A percentile compares a stretch with the other conserved stretches of the same genome.
These are phyloP conservation scores for Zygosaccharomyces sapae DNA, from an alignment of 1,139 yeast genomes.

Conservation along the genomic window DNA sequence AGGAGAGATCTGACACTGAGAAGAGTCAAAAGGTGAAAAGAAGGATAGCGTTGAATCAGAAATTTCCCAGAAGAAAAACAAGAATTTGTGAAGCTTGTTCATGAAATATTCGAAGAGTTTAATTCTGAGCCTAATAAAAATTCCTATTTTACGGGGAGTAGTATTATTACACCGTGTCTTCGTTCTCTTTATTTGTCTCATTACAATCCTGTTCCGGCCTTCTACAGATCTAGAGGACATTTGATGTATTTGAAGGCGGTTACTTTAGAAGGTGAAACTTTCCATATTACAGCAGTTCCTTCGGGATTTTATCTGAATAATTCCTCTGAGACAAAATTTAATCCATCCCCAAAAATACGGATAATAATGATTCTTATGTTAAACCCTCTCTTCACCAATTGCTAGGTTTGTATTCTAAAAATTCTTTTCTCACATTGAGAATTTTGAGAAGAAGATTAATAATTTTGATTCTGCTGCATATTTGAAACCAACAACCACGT, in stretches of 20 bases:
- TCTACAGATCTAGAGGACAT: constrained; percentile 64
- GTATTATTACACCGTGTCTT: constrained; percentile 37
- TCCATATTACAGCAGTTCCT: constrained; percentile 71
- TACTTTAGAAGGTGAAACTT: constrained; percentile 76
- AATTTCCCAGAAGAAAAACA: constrained; percentile 37
- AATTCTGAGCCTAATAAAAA: constrained; percentile 21
- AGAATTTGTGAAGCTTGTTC: constrained; percentile 28
- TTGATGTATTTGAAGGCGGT: constrained; percentile 68
- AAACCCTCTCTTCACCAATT: constrained; percentile 38
- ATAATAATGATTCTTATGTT: constrained; percentile 17
- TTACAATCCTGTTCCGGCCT: constrained; percentile 83
- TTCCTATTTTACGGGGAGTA: constrained; percentile 27
- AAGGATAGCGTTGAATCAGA: constrained; percentile 20
- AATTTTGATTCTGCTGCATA: constrained; percentile 52
- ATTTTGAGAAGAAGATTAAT: constrained; percentile 42
- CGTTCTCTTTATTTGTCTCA: constrained; percentile 63
- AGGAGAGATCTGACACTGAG: constrained; percentile 21
- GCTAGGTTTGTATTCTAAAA: constrained; percentile 37
- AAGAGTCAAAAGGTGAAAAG: constrained; percentile 14
- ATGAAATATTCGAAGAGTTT: constrained; percentile 26
- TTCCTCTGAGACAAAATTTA: constrained; percentile 64
- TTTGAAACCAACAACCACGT: constrained; percentile 56
- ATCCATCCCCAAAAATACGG: constrained; percentile 48
- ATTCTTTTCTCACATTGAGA: constrained; percentile 39
- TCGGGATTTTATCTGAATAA: constrained; percentile 77